Evolutionary conservation across 768 basidiomycete genomes (phyloP), one percentile per base, ranked within the genome.

Genomic region (Panus rudis): DNA sequence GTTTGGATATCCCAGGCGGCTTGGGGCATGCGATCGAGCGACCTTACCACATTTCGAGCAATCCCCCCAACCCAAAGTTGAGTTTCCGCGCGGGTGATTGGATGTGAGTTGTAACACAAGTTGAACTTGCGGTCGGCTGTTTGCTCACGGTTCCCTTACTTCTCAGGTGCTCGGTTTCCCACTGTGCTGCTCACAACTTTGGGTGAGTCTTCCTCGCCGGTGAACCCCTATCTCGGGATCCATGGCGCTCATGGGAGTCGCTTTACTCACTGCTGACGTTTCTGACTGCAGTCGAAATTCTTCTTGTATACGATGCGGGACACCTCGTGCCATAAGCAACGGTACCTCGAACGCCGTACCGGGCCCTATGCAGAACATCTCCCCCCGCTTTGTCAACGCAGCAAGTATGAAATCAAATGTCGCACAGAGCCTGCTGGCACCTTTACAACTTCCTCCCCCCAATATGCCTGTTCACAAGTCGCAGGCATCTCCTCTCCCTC

Each of bases 181-280:
- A 72, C 37, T 90, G 87, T 60, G 81, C 77, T 53, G 85, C 84
- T 12, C 84, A 88, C 61, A 90, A 90, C 66, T 90, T 89, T 70
- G 82, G 82, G 85, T 87, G 61, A 70, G 82, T 76, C 28, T 26
- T 44, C 40, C 48, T 48, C 45, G 28, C n/a, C 16, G 33, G 33
- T 14, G 21, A 17, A 17, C 33, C 7, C 33, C 33, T 20, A 20
- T 16, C 16, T 35, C 8, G n/a, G 7, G 16, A 35, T 35, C 33
- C n/a, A n/a, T n/a, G n/a, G n/a, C n/a, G 33, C n/a, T 20, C 33
- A 6, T 17, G 6, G 21, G 16, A 35, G 45, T 51, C 42, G 16
- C 38, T 21, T 42, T 26, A 14, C 24, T 24, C 21, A n/a, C 34
- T 24, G 13, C 7, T 34, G 27, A 16, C n/a, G 20, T 45, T 52